Evolutionary conservation across 257 asterid genomes (phyloP).

Genomic region (Ajuga chamaepitys): DNA sequence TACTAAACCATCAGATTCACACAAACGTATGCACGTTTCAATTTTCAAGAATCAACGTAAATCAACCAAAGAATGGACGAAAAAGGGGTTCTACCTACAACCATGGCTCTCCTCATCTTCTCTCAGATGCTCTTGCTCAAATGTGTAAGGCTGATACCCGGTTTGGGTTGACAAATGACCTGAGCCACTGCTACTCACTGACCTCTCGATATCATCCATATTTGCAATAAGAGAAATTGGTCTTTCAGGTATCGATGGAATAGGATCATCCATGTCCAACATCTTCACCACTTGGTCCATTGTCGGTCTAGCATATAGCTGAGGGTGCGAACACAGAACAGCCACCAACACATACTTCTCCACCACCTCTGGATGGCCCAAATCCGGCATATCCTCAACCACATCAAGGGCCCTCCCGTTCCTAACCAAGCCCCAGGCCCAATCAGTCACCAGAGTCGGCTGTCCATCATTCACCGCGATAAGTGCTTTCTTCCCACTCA

Average conservation of each 20-base stretch:
- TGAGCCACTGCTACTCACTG: conserved; percentile 60
- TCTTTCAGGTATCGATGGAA: conserved; percentile 74
- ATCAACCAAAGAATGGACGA: conserved; percentile 2
- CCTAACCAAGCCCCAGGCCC: conserved; percentile 89
- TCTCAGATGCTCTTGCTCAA: conserved; percentile 19
- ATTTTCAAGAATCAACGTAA: conserved; percentile 10
- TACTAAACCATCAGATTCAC: background rate
- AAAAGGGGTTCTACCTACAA: conserved; percentile 12
- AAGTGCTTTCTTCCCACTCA: conserved; percentile 82
- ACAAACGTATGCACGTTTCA: conserved; percentile 8
- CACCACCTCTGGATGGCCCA: conserved; percentile 52
- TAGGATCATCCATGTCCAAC: conserved; percentile 60
- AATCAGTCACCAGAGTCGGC: conserved; percentile 60
- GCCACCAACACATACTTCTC: conserved; percentile 83
- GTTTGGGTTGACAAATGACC: conserved; percentile 53
- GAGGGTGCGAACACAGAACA: conserved; percentile 87
- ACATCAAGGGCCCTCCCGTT: conserved; percentile 57
- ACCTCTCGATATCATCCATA: conserved; percentile 61
- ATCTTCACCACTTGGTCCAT: conserved; percentile 89
- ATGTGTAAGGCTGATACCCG: conserved; percentile 49
- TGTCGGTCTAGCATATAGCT: conserved; percentile 74
- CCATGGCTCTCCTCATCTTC: conserved; percentile 17
- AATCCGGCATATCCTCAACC: conserved; percentile 49
- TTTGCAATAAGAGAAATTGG: conserved; percentile 71
- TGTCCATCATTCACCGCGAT: conserved; percentile 46